Evolutionary conservation across 2,329 filamentous ascomycete species (phyloP).

Genomic region (Alternaria arbusti): DNA sequence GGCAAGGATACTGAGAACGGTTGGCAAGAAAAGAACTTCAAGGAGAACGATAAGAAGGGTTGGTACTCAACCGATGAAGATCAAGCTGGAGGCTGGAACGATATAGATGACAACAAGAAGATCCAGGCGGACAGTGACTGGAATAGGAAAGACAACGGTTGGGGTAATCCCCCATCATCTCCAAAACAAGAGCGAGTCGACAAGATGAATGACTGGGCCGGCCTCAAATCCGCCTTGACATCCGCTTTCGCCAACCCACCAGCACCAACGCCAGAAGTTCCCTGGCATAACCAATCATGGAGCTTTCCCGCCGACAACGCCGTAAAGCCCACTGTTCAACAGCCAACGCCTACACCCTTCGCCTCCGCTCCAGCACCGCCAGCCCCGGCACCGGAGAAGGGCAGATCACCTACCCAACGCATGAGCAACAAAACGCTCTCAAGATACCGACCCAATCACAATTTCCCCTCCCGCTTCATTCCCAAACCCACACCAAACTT

Average conservation of each 20-base stretch:
- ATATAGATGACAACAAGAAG: background rate
- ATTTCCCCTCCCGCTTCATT: background rate
- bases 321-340: background rate
- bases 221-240: background rate
- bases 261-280: background rate
- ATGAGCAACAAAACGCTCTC: constrained; percentile 21
- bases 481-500: background rate
- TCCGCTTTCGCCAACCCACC: background rate
- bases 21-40: background rate
- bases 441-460: constrained; percentile 4
- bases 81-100: background rate
- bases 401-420: constrained; percentile 1
- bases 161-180: background rate
- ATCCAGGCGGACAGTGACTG: background rate
- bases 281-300: background rate
- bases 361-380: too few relatives aligned
- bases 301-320: background rate
- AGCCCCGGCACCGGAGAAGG: too few relatives aligned
- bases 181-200: background rate
- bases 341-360: background rate
- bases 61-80: background rate
- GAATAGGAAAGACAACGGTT: background rate
- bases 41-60: background rate
- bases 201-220: background rate
- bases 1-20: background rate